Conservation (phyloP, 164 flowering plant species). For the Magnolia changhungtana region DNA sequence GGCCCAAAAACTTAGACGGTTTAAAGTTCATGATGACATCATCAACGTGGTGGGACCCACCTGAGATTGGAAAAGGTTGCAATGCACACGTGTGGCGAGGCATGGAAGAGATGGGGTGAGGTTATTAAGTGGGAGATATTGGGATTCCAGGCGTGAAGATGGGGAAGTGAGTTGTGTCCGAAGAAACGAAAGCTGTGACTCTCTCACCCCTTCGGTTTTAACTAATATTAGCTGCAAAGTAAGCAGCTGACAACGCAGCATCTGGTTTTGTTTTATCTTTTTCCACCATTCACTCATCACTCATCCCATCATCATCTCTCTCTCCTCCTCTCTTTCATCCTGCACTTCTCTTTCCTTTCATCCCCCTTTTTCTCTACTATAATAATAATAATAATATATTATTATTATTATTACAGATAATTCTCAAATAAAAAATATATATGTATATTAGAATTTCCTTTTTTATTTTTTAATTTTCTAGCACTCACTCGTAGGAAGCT, state of each 20-base stretch:
- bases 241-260: slow-evolving; percentile 54
- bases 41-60: too few species aligned
- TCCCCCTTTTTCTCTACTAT: not conserved
- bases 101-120: too few species aligned
- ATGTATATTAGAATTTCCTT: too few species aligned
- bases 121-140: slow-evolving; percentile 4
- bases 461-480: slow-evolving; percentile 1
- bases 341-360: slow-evolving; percentile 8
- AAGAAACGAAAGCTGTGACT: not conserved
- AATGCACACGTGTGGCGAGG: too few species aligned
- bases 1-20: too few species aligned
- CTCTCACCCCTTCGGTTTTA: slow-evolving; percentile 22
- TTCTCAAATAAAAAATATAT: not conserved
- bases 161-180: not conserved
- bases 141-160: slow-evolving; percentile 16
- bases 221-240: slow-evolving; percentile 56
- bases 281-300: not conserved
- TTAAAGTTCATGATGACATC: too few species aligned
- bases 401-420: not conserved
- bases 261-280: slow-evolving; percentile 35
- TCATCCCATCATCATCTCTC: not conserved
- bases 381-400: too few species aligned
- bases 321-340: slow-evolving; percentile 6
- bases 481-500: slow-evolving; percentile 31
- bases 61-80: too few species aligned